phyloP scores from a whole-genome alignment of 345 rosid genomes.

The Arabis alpina region DNA sequence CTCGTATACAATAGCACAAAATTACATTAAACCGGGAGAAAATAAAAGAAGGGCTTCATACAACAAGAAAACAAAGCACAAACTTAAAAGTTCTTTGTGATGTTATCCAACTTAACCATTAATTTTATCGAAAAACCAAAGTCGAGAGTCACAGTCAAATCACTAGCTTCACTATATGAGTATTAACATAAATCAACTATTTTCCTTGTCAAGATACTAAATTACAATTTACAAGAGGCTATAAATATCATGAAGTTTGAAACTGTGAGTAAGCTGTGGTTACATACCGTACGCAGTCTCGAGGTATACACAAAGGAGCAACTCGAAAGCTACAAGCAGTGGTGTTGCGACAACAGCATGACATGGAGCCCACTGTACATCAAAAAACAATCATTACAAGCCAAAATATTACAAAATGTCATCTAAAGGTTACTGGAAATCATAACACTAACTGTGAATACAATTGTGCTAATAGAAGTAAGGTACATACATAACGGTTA shows the following conservation, averaged over 20 bases:
- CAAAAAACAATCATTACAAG: constrained; percentile 35
- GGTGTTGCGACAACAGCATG: constrained; percentile 95
- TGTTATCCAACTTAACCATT: neutral
- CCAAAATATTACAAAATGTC: constrained; percentile 22
- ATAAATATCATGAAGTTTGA: neutral
- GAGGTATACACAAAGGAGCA: constrained; percentile 93
- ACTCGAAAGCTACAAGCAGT: constrained; percentile 87
- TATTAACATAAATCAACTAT: neutral
- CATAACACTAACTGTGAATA: constrained; percentile 4
- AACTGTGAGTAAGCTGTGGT: constrained; percentile 12
- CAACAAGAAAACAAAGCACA: constrained; percentile 7
- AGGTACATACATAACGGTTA: constrained; percentile 75
- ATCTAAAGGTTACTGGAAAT: constrained; percentile 9
- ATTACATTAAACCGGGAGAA: neutral
- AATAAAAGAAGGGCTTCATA: neutral
- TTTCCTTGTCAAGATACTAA: constrained; percentile 7
- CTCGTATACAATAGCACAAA: constrained; percentile 5
- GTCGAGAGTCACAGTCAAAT: constrained; percentile 3
- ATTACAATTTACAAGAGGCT: constrained; percentile 20
- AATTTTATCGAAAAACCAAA: neutral
- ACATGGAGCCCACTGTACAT: constrained; percentile 99
- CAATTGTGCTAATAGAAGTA: constrained; percentile 1
- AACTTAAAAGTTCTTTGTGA: neutral
- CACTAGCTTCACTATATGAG: neutral
- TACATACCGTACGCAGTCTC: constrained; percentile 75